Conservation (phyloP, 1,139 yeast genomes). For the Lodderomyces elongisporus region DNA sequence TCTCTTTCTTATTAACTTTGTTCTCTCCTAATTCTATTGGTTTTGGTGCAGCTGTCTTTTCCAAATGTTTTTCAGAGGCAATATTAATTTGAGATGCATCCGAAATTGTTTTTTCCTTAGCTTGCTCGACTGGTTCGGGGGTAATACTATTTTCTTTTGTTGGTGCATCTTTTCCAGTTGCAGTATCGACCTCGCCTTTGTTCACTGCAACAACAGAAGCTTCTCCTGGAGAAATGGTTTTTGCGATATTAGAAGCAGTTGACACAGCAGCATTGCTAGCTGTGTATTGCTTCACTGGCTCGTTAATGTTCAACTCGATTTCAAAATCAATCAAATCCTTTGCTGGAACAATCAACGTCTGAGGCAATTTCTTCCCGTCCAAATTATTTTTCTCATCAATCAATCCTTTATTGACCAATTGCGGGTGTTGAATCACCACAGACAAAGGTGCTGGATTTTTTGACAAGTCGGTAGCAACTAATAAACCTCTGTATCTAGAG, state of each 20-base stretch:
- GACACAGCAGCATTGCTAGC: not conserved
- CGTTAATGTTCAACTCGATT: constrained; percentile 37
- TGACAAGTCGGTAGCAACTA: constrained; percentile 34
- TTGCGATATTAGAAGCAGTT: not conserved
- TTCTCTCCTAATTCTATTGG: too few relatives aligned
- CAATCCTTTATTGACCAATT: constrained; percentile 25
- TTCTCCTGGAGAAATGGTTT: not conserved
- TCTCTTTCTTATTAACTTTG: too few relatives aligned
- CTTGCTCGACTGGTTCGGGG: not conserved
- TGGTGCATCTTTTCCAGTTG: constrained; percentile 1
- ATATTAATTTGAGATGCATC: too few relatives aligned
- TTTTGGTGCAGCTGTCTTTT: not conserved
- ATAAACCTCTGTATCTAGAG: constrained; percentile 53
- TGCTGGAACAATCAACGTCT: constrained; percentile 47
- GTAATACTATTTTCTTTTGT: constrained; percentile 5
- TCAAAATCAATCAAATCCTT: constrained; percentile 64
- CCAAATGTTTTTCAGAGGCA: too few relatives aligned
- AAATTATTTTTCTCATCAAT: constrained; percentile 27
- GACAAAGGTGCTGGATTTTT: constrained; percentile 32
- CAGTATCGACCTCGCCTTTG: not conserved
- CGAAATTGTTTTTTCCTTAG: too few relatives aligned
- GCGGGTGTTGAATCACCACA: constrained; percentile 49
- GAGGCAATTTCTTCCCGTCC: constrained; percentile 29
- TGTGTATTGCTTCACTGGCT: constrained; percentile 11
- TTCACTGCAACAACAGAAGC: not conserved